These are phyloP conservation scores for Botrytis byssoidea DNA, from an alignment of 2,329 filamentous ascomycete species.

Conservation along the genomic window DNA sequence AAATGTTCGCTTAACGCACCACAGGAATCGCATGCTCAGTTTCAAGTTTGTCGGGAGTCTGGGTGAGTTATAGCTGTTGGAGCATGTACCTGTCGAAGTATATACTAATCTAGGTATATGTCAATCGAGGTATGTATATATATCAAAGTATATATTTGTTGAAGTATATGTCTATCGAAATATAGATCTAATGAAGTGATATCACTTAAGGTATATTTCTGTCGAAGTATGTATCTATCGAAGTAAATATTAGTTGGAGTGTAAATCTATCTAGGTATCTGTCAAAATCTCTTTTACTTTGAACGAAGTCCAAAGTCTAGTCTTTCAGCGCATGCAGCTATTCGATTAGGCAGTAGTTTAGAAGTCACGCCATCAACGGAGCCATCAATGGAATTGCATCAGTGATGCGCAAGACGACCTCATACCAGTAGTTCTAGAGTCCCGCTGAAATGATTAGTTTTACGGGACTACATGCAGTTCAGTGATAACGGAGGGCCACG, in stretches of 20 bases:
- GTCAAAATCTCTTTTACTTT: not conserved
- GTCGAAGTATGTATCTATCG: too few relatives aligned
- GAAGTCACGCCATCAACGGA: accelerated
- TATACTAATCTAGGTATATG: accelerated
- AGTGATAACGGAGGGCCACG: not conserved
- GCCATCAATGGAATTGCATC: not conserved
- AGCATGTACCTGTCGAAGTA: too few relatives aligned
- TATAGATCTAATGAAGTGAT: too few relatives aligned
- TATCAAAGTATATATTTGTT: too few relatives aligned
- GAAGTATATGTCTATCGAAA: too few relatives aligned
- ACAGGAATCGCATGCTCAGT: not conserved
- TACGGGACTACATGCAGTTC: accelerated
- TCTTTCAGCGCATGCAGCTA: not conserved
- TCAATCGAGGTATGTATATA: too few relatives aligned
- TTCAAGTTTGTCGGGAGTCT: not conserved
- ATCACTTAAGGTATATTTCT: too few relatives aligned
- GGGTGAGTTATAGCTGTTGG: too few relatives aligned
- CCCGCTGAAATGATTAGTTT: not conserved
- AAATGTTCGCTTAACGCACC: not conserved
- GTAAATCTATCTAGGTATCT: too few relatives aligned
- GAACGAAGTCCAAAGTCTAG: not conserved
- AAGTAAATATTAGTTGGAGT: too few relatives aligned
- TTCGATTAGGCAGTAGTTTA: not conserved
- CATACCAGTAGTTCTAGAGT: not conserved
- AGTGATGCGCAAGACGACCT: not conserved